Conservation (phyloP, 2,329 filamentous ascomycete genomes). For the Coniochaeta sp. region DNA sequence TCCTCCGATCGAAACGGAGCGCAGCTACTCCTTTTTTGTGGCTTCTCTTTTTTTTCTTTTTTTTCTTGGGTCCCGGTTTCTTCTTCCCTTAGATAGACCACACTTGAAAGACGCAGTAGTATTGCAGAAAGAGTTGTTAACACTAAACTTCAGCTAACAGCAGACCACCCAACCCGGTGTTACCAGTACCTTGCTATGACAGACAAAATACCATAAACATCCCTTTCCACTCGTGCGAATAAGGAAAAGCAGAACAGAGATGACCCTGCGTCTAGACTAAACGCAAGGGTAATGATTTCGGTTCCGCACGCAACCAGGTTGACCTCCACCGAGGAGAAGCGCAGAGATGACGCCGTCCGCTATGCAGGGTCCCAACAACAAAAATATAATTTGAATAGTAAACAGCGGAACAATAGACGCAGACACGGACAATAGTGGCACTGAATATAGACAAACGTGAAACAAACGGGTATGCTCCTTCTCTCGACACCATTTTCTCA, state of each 20-base stretch:
- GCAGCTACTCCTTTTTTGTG: neutral
- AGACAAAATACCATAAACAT: neutral
- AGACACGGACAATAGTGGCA: neutral
- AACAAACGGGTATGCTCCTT: neutral
- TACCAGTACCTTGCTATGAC: neutral
- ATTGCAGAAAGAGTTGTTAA: neutral
- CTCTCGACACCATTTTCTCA: neutral
- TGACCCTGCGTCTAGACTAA: neutral
- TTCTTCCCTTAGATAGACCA: neutral
- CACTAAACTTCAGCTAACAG: neutral
- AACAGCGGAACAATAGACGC: neutral
- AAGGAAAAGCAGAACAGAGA: neutral
- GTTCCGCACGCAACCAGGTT: neutral
- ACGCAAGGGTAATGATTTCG: neutral
- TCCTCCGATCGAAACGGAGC: constrained; percentile 1
- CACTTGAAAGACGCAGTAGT: neutral
- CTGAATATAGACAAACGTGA: neutral
- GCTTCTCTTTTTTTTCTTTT: neutral
- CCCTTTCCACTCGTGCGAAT: no score
- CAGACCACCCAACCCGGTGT: neutral
- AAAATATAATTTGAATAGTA: no score
- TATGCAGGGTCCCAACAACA: neutral
- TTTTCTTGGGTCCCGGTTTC: neutral
- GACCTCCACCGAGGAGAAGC: neutral
- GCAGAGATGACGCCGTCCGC: neutral